Evolutionary conservation across 495 filamentous ascomycete species (phyloP).

Genomic region (Penicillium tannophilum): DNA sequence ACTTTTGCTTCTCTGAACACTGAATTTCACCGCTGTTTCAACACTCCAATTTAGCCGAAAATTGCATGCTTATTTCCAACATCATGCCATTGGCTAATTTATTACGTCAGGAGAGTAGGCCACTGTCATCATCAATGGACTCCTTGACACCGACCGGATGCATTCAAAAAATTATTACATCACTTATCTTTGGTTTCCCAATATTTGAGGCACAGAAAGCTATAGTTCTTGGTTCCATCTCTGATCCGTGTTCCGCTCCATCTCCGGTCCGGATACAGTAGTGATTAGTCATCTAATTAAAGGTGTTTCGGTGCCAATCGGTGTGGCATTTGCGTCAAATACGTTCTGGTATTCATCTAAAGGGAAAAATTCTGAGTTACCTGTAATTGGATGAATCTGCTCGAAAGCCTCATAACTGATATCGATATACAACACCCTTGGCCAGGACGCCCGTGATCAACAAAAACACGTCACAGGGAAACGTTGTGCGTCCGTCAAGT

Average conservation of each 20-base stretch:
- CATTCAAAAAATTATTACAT: neutral
- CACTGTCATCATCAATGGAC: neutral
- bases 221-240: constrained; percentile 11
- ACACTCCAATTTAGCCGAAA: neutral
- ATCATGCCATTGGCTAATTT: neutral
- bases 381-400: neutral
- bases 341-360: neutral
- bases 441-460: neutral
- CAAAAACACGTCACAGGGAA: neutral
- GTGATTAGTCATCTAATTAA: constrained; percentile 1
- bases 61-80: neutral
- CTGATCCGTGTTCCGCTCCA: constrained; percentile 4
- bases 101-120: neutral
- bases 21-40: neutral
- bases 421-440: neutral
- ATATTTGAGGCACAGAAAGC: constrained; percentile 17
- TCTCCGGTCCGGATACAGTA: constrained; percentile 7
- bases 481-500: neutral
- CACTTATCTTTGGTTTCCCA: neutral
- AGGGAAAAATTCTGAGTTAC: neutral
- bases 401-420: neutral
- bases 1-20: neutral
- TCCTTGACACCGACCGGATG: neutral
- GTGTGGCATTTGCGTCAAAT: neutral
- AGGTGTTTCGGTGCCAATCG: neutral